Base-by-base conservation (phyloP, 345 rosid genomes). In the Heritiera fomes region DNA sequence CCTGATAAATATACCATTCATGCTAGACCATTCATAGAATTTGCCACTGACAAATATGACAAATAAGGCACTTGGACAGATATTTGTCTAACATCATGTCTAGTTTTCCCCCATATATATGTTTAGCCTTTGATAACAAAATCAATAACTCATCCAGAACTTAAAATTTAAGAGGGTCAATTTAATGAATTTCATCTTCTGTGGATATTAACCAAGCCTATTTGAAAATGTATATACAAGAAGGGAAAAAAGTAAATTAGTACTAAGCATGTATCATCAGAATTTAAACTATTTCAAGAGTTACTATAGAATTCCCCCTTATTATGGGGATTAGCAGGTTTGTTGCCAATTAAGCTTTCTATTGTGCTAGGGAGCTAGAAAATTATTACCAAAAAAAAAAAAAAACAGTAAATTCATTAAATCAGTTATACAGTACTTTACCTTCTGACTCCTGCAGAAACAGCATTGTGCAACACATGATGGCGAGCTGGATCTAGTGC, bases 401-500 rank as follows among this genome's bases (percentile, higher is more conserved):
- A 23, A 23, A 23, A 23, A 23, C 28, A 28, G 69, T 5, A 50
- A 14, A 23, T 41, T 20, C 68, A 43, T 38, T 63, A 43, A 7
- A 55, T 38, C 13, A 80, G 58, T 34, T 67, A 45, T 11, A 65
- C 69, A 68, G 23, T 73, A 15, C 43, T 60, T 83, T 47, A 93
- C 98, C 98, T 95, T 85, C 88, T 88, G 79, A 87, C 84, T 80
- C 97, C 94, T 1, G 89, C 85, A 8, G 91, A 83, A 82, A 88
- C 86, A 64, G 90, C 93, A 58, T 87, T 88, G n/a, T 85, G 98
- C 78, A 93, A 92, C 58, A 95, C 92, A 28, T 88, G 92, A 78
- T 93, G 98, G 82, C 90, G 82, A 18, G 91, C 90, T 53, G 97
- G 93, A 86, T 93, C 97, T 30, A 93, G 79, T 40, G 87, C 93